Conservation (phyloP, 257 asterid genomes). For the Fraxinus cuspidata region DNA sequence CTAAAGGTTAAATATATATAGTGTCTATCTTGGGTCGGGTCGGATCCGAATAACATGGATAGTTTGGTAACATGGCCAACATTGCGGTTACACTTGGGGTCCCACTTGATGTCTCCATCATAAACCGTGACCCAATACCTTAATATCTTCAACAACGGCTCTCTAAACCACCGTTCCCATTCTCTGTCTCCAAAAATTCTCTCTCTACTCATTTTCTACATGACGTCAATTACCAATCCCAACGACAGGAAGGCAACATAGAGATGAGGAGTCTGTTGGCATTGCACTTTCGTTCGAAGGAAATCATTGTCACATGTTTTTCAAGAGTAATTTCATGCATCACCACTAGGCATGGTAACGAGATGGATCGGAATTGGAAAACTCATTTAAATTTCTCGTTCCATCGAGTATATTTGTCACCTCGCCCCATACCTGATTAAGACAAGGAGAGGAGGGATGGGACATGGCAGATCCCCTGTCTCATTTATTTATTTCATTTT, state of each 20-base stretch:
- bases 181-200: not conserved
- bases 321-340: not conserved
- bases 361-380: no score
- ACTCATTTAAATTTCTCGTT: no score
- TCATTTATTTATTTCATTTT: no score
- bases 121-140: conserved; percentile 19
- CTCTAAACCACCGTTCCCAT: not conserved
- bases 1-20: conserved; percentile 12
- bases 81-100: not conserved
- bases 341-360: no score
- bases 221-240: not conserved
- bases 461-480: no score
- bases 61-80: conserved; percentile 16
- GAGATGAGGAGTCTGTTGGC: not conserved
- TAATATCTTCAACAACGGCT: conserved; percentile 15
- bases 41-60: not conserved
- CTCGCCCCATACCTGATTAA: no score
- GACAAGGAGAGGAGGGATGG: no score
- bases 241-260: not conserved
- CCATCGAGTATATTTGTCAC: no score
- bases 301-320: no score
- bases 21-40: not conserved
- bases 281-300: not conserved
- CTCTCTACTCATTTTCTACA: not conserved
- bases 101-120: conserved; percentile 1